Evolutionary conservation across 2,329 filamentous ascomycete species (phyloP).

Genomic region (Emmonsiellopsis sp.): DNA sequence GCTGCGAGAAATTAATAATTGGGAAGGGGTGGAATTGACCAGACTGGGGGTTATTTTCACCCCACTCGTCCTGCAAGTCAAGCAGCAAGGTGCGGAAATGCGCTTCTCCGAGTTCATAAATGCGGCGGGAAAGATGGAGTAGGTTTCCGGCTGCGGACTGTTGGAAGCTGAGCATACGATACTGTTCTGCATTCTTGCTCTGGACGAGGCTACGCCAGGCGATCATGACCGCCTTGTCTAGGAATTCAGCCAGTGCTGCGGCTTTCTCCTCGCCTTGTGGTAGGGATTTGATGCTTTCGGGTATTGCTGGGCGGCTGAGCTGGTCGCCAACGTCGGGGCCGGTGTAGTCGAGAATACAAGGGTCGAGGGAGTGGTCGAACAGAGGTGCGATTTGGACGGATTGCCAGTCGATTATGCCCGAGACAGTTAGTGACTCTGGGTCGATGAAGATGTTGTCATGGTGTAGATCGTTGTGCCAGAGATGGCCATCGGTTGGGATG

Average conservation of each 20-base stretch:
- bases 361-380: slow-evolving; percentile 19
- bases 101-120: slow-evolving; percentile 1
- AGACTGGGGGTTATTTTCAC: too few species aligned
- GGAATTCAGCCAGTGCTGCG: neutral
- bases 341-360: slow-evolving; percentile 17
- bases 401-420: slow-evolving; percentile 25
- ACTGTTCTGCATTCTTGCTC: neutral
- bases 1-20: neutral
- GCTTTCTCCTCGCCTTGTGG: neutral
- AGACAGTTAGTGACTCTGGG: slow-evolving; percentile 16
- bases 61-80: neutral
- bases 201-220: slow-evolving; percentile 2
- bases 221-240: slow-evolving; percentile 4
- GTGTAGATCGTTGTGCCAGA: slow-evolving; percentile 24
- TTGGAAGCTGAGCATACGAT: slow-evolving; percentile 3
- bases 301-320: slow-evolving; percentile 9
- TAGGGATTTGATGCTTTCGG: slow-evolving; percentile 1
- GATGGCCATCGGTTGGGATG: slow-evolving; percentile 10
- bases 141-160: neutral
- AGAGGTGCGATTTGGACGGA: slow-evolving; percentile 20
- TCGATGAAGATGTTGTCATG: slow-evolving; percentile 25
- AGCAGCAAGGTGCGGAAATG: neutral
- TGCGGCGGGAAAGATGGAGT: slow-evolving; percentile 1
- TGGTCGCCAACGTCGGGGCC: slow-evolving; percentile 19
- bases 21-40: neutral